Evolutionary conservation across 371 early-diverging fungal genomes (phyloP).

Genomic region (Mortierella sp.): DNA sequence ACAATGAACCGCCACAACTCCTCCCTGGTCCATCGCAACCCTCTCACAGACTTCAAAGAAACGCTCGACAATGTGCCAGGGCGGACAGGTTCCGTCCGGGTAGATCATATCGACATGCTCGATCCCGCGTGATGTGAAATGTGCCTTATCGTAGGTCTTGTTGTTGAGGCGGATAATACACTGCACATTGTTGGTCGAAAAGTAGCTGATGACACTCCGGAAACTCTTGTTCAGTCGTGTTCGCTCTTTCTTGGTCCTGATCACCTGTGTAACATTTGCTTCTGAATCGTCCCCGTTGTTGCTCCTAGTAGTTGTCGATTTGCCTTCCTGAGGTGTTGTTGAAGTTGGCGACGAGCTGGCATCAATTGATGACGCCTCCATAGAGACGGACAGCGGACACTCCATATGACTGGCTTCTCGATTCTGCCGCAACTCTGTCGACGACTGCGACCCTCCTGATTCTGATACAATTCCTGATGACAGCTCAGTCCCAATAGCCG

Average conservation of each 20-base stretch:
- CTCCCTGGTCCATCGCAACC: constrained; percentile 31
- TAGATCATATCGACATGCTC: constrained; percentile 73
- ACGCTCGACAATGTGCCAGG: constrained; percentile 65
- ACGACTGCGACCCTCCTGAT: background rate
- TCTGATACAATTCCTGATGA: background rate
- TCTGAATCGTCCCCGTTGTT: background rate
- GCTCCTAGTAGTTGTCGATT: no score
- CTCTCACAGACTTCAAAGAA: constrained; percentile 67
- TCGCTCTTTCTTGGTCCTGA: constrained; percentile 19
- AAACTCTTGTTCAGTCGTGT: constrained; percentile 30
- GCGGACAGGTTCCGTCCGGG: constrained; percentile 75
- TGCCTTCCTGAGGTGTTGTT: background rate
- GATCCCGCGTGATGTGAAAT: constrained; percentile 66
- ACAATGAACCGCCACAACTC: constrained; percentile 79
- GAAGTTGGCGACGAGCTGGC: background rate
- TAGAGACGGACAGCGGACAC: constrained; percentile 1
- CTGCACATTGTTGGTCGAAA: constrained; percentile 48
- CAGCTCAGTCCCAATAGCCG: background rate
- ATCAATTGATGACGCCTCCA: constrained; percentile 1
- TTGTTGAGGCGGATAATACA: constrained; percentile 73
- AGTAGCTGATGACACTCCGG: constrained; percentile 49
- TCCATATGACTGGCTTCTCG: background rate
- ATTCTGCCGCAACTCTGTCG: background rate
- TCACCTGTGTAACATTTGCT: background rate
- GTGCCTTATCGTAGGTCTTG: constrained; percentile 66